Percentiles rank a stretch among this genome's conserved stretches.
These are phyloP conservation scores for Dittrichia graveolens DNA, from an alignment of 129 eudicot species.

Conservation along the genomic window DNA sequence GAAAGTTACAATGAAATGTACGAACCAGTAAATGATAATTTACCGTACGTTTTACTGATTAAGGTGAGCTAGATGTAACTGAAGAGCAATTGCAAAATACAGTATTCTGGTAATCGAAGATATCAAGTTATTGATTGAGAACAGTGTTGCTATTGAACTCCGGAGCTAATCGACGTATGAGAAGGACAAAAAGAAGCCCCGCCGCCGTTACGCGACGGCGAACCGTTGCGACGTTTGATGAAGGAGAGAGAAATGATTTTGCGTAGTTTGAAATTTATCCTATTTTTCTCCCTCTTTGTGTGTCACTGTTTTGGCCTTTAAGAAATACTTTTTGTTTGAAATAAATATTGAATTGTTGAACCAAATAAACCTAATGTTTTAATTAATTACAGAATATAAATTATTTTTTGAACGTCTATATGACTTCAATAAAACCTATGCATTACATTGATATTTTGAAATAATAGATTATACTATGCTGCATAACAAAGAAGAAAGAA, in stretches of 20 bases:
- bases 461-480: too few species aligned
- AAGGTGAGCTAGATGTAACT: slow-evolving; percentile 7
- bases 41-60: slow-evolving; percentile 22
- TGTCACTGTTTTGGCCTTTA: background rate
- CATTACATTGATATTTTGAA: too few species aligned
- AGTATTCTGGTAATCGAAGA: background rate
- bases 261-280: slow-evolving; percentile 32
- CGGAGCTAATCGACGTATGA: slow-evolving; percentile 9
- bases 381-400: background rate
- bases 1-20: background rate
- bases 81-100: background rate
- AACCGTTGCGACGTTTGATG: slow-evolving; percentile 68
- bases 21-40: background rate
- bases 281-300: slow-evolving; percentile 27
- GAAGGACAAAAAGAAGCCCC: slow-evolving; percentile 18
- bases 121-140: background rate
- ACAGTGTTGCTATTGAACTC: background rate
- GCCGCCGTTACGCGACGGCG: slow-evolving; percentile 65
- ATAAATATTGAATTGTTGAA: slow-evolving; percentile 14
- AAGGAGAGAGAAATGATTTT: slow-evolving; percentile 34
- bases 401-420: too few species aligned
- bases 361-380: slow-evolving; percentile 21
- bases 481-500: too few species aligned
- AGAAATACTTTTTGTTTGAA: slow-evolving; percentile 1
- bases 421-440: too few species aligned